A percentile compares a stretch with the other conserved stretches of the same genome.
Evolutionary conservation across 805 yeast species (phyloP).

Genomic region (Metschnikowia koreensis): DNA sequence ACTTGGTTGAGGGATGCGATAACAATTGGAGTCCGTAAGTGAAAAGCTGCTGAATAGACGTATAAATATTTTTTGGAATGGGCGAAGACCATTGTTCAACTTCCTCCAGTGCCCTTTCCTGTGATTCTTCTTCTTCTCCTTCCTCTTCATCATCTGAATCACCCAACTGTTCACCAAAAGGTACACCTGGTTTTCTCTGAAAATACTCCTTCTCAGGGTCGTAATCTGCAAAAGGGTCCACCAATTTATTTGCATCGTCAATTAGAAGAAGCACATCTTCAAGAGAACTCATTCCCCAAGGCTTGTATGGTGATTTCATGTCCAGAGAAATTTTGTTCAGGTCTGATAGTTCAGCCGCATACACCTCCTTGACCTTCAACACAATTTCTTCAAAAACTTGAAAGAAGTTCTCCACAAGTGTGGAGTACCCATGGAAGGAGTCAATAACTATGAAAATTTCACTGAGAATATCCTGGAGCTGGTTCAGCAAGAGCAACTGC

Average conservation of each 20-base stretch:
- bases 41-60: slow-evolving; percentile 56
- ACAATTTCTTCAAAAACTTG: slow-evolving; percentile 63
- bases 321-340: background rate
- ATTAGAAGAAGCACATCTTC: slow-evolving; percentile 46
- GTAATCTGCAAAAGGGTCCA: slow-evolving; percentile 28
- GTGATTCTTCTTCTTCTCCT: slow-evolving; percentile 10
- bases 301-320: slow-evolving; percentile 29
- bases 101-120: slow-evolving; percentile 9
- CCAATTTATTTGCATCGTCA: slow-evolving; percentile 30
- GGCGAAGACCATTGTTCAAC: slow-evolving; percentile 58
- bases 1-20: slow-evolving; percentile 59
- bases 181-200: slow-evolving; percentile 35
- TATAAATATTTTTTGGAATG: slow-evolving; percentile 60
- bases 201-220: slow-evolving; percentile 41
- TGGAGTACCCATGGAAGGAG: slow-evolving; percentile 77
- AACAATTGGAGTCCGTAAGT: slow-evolving; percentile 68
- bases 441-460: slow-evolving; percentile 78
- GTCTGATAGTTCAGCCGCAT: slow-evolving; percentile 18
- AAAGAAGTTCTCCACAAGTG: slow-evolving; percentile 71
- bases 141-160: slow-evolving; percentile 28
- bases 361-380: slow-evolving; percentile 42
- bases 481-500: slow-evolving; percentile 50
- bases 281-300: slow-evolving; percentile 58
- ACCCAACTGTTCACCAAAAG: slow-evolving; percentile 27
- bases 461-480: slow-evolving; percentile 68